Percentiles rank a stretch among this genome's conserved stretches.
Conservation (phyloP, 2,329 filamentous ascomycete genomes). For the Pseudogymnoascus sp. region DNA sequence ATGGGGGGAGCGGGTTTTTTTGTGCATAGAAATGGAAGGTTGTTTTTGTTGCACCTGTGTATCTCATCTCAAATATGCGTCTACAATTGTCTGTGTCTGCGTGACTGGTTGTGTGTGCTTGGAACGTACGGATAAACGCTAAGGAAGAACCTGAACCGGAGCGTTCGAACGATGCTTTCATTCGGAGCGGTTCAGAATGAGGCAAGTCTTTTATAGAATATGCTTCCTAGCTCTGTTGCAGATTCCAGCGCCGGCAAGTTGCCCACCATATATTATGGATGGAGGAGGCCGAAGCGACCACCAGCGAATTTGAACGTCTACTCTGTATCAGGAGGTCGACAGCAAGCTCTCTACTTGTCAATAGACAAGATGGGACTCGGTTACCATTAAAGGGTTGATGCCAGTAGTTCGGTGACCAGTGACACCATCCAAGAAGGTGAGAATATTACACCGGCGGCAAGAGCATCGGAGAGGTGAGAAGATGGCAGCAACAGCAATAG, state of each 20-base stretch:
- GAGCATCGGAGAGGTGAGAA: background rate
- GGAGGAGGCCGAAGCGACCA: no score
- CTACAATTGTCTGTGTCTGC: background rate
- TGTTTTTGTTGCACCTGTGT: background rate
- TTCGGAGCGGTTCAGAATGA: no score
- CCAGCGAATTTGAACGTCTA: no score
- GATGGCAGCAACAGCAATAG: background rate
- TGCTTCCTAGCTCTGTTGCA: background rate
- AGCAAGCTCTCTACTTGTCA: no score
- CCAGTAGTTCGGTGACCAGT: no score
- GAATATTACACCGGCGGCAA: background rate
- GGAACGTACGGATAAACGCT: background rate
- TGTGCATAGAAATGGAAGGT: slow-evolving; percentile 12
- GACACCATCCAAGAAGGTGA: background rate
- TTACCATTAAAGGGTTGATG: no score
- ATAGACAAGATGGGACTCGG: no score
- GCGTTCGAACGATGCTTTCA: background rate
- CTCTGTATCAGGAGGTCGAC: no score
- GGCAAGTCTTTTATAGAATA: no score
- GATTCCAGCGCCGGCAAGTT: background rate
- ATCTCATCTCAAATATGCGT: background rate
- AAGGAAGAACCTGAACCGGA: background rate
- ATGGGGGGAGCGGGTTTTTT: slow-evolving; percentile 30
- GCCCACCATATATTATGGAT: no score
- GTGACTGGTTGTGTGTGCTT: background rate